Evolutionary conservation across 228 moss, liverwort and hornwort species (phyloP).

Genomic region (Sphagnum fallax): DNA sequence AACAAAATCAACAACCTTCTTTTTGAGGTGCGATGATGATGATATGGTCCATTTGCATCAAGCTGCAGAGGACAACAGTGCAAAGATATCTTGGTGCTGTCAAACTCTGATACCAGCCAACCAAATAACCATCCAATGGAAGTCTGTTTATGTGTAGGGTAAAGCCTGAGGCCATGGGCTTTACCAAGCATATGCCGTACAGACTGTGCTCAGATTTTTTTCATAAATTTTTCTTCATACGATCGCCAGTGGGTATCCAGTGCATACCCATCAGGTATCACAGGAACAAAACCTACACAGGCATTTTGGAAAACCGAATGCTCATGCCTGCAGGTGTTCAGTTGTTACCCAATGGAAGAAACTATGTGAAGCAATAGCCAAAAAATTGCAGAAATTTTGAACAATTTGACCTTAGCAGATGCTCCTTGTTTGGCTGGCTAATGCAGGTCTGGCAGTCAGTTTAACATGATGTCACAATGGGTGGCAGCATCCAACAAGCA

Average conservation of each 20-base stretch:
- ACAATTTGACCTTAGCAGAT: background rate
- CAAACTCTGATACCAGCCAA: no score
- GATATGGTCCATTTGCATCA: no score
- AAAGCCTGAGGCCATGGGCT: background rate
- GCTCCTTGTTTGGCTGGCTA: background rate
- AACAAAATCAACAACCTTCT: slow-evolving; percentile 67
- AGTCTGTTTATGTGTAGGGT: background rate
- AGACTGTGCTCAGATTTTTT: background rate
- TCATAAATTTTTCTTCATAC: background rate
- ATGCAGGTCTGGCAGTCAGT: slow-evolving; percentile 46
- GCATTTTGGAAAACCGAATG: no score
- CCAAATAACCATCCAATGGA: no score
- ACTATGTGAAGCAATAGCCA: no score
- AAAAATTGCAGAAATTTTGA: no score
- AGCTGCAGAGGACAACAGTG: no score
- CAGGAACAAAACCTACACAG: background rate
- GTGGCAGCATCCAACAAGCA: slow-evolving; percentile 50
- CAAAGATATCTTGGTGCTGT: no score
- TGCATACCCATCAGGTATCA: background rate
- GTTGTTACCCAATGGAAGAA: no score
- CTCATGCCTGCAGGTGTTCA: no score
- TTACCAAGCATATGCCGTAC: background rate
- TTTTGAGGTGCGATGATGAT: slow-evolving; percentile 34
- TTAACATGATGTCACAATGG: slow-evolving; percentile 51
- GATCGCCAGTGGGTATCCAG: background rate